These are phyloP conservation scores for Acanthamoeba quina DNA, from an alignment of 208 protist genomes.

Conservation along the genomic window DNA sequence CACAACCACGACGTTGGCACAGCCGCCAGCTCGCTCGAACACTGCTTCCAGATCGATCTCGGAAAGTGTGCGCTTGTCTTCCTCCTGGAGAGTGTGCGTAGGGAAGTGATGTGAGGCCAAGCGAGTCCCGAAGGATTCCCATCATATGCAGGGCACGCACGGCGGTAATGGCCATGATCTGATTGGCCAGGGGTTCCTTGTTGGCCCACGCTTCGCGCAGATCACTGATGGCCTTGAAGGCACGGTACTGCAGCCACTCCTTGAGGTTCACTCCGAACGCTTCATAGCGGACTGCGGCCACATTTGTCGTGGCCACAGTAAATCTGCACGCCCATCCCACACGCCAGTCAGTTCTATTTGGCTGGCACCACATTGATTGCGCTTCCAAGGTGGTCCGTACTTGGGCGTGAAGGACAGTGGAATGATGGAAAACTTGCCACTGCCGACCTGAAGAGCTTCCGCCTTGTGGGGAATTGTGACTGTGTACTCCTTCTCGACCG, in stretches of 20 bases:
- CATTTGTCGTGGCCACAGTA: background rate
- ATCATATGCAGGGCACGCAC: background rate
- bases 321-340: background rate
- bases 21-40: background rate
- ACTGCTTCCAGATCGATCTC: background rate
- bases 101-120: background rate
- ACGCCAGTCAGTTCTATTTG: background rate
- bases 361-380: background rate
- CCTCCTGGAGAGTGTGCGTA: background rate
- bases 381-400: background rate
- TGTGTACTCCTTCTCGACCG: background rate
- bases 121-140: background rate
- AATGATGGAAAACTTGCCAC: conserved; percentile 29
- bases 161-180: background rate
- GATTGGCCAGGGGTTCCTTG: background rate
- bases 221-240: background rate
- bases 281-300: background rate
- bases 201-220: background rate
- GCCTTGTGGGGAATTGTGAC: background rate
- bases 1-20: conserved; percentile 10
- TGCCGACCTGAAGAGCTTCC: background rate
- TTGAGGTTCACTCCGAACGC: background rate
- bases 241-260: background rate
- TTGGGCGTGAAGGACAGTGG: background rate
- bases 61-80: background rate